These are phyloP conservation scores for Boletus hoseneyae DNA, from an alignment of 1,284 basidiomycete species.

Conservation along the genomic window DNA sequence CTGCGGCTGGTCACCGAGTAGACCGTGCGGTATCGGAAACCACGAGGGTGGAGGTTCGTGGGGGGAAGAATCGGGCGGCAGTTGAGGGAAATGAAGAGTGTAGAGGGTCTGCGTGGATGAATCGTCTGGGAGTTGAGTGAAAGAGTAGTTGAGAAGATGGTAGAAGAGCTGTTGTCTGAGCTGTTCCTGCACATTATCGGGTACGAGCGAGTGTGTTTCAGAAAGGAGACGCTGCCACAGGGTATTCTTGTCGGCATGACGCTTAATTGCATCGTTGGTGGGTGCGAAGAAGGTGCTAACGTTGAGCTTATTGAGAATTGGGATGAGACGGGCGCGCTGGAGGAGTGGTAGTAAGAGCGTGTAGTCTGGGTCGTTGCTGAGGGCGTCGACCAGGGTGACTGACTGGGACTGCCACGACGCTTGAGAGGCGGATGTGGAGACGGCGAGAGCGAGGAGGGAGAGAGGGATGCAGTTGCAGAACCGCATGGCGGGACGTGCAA, in stretches of 20 bases:
- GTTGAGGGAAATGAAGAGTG: conserved; percentile 72
- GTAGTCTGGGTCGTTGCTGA: conserved; percentile 77
- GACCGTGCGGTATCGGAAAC: conserved; percentile 78
- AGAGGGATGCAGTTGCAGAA: conserved; percentile 36
- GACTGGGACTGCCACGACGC: conserved; percentile 35
- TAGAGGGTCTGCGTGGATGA: conserved; percentile 42
- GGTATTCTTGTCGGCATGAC: conserved; percentile 40
- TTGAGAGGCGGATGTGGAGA: conserved; percentile 32
- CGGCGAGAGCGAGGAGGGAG: conserved; percentile 35
- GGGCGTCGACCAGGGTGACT: conserved; percentile 66
- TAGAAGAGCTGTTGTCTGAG: conserved; percentile 93
- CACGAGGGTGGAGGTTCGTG: conserved; percentile 72
- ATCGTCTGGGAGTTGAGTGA: conserved; percentile 49
- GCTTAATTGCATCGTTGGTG: conserved; percentile 84
- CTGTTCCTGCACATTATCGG: conserved; percentile 82
- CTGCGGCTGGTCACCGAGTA: conserved; percentile 83
- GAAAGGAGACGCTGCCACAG: conserved; percentile 49
- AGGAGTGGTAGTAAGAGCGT: conserved; percentile 76
- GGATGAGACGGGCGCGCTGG: conserved; percentile 85
- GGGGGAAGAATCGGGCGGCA: conserved; percentile 51
- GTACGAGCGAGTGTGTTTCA: conserved; percentile 36
- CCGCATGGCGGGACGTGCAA: conserved; percentile 31
- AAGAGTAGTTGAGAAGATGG: conserved; percentile 87
- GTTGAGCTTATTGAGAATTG: conserved; percentile 85
- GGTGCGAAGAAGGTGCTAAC: conserved; percentile 91